Evolutionary conservation across 2,329 filamentous ascomycete genomes (phyloP), one percentile per base, ranked within the genome.

Genomic region (Cytospora paraplurivora): DNA sequence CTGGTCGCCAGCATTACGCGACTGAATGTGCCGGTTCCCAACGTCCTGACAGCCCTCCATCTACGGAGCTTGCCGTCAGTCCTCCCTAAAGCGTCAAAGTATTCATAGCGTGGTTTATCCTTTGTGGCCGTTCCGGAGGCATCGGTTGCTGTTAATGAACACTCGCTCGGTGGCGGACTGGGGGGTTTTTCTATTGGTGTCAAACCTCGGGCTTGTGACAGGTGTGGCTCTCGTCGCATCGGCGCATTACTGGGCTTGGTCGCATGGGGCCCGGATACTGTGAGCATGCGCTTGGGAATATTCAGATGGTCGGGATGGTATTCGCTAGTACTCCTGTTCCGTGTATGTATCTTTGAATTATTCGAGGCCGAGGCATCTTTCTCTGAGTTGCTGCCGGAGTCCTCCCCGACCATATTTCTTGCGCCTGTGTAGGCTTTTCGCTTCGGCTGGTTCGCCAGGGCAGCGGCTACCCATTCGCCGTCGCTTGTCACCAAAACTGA

Each of bases 21-120:
- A 74, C 93, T 97, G 75, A 99, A 99, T 0, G 95, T 97, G 44
- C 95, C 95, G 71, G 97, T 92, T 6, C 95, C 95, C 7, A 99
- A 83, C 68, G 88, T 80, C 64, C 91, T 89, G 47, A 99, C 78
- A 13, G 89, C 90, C 68, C 91, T 86, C 87, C 95, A 99, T 68
- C 86, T 83, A 62, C 89, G 86, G 21, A 86, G 82, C 73, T 93
- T 93, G 68, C 85, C 78, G 64, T 92, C 87, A 56, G 83, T 80
- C 38, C 90, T 82, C 2, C 85, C 88, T 68, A 79, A 81, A 34
- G 91, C 89, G 70, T 90, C 83, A 72, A 93, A 95, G 67, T 87
- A 87, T 68, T 93, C 88, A 62, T 79, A 73, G 55, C 74, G 68
- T 4, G 77, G 68, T 47, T 76, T 80, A 34, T 80, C 78, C 59